Percentiles rank a stretch among this genome's conserved stretches.
phyloP scores from a whole-genome alignment of 768 basidiomycete genomes.

The Suillus luteus region DNA sequence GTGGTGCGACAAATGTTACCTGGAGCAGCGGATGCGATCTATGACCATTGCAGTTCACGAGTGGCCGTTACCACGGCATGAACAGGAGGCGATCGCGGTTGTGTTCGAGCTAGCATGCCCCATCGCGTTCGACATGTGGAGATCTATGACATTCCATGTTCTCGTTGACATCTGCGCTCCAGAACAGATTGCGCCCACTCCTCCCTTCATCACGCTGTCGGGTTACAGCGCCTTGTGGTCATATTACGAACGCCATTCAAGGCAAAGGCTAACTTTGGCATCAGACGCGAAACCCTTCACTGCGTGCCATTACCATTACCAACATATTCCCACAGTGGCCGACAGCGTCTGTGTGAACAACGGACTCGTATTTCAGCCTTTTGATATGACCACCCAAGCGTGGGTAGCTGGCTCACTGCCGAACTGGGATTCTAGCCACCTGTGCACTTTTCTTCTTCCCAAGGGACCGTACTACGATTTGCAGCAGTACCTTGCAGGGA shows the following conservation, averaged over 20 bases:
- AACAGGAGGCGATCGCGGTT: constrained; percentile 27
- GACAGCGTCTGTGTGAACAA: constrained; percentile 35
- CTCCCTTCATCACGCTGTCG: constrained; percentile 19
- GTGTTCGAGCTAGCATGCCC: constrained; percentile 49
- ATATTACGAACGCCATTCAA: constrained; percentile 20
- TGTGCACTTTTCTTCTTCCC: constrained; percentile 38
- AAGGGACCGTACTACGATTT: constrained; percentile 36
- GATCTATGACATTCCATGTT: constrained; percentile 41
- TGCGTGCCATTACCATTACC: constrained; percentile 19
- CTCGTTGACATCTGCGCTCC: constrained; percentile 38
- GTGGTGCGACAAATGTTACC: constrained; percentile 32
- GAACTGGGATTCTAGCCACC: background rate
- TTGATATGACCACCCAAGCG: constrained; percentile 24
- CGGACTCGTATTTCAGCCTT: constrained; percentile 35
- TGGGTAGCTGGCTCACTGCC: constrained; percentile 20
- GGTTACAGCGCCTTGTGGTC: constrained; percentile 17
- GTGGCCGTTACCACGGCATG: constrained; percentile 45
- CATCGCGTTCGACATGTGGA: constrained; percentile 44
- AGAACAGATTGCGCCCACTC: constrained; percentile 1
- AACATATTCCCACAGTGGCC: constrained; percentile 18
- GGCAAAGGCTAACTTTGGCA: constrained; percentile 25
- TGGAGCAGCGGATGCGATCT: constrained; percentile 17
- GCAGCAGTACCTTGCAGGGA: constrained; percentile 37
- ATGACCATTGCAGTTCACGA: constrained; percentile 43
- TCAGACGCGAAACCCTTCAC: constrained; percentile 28